phyloP scores from a whole-genome alignment of 805 yeast genomes.

The Spathaspora gorwiae region DNA sequence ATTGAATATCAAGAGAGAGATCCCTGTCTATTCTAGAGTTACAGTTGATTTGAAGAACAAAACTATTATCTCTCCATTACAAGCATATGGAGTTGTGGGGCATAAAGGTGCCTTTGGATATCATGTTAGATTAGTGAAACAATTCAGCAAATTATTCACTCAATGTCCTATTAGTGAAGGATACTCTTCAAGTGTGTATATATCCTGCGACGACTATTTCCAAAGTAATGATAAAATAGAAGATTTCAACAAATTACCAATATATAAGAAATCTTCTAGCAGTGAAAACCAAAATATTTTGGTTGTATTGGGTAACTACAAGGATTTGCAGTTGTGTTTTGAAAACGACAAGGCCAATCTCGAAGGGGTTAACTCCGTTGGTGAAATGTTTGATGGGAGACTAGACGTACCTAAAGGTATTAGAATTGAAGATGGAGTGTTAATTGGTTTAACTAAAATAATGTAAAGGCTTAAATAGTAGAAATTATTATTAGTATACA shows the following conservation, averaged over 20 bases:
- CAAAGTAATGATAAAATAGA: constrained; percentile 18
- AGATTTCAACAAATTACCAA: neutral
- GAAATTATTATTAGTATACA: too few species aligned
- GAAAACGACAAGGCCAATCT: constrained; percentile 44
- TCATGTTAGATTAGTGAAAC: constrained; percentile 61
- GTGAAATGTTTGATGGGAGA: constrained; percentile 68
- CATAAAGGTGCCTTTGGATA: constrained; percentile 65
- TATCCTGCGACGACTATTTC: constrained; percentile 65
- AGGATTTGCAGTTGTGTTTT: constrained; percentile 52
- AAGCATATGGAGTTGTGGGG: constrained; percentile 65
- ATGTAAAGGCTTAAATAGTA: neutral
- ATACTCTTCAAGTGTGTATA: constrained; percentile 61
- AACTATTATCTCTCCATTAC: constrained; percentile 63
- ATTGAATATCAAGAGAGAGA: constrained; percentile 48
- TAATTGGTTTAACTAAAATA: constrained; percentile 48
- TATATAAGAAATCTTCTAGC: constrained; percentile 4
- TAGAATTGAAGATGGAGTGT: constrained; percentile 66
- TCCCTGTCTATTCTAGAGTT: constrained; percentile 76
- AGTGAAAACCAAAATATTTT: constrained; percentile 33
- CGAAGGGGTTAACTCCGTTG: constrained; percentile 49
- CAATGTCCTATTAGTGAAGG: constrained; percentile 62
- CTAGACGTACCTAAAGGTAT: constrained; percentile 50
- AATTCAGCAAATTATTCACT: constrained; percentile 63
- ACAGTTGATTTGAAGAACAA: constrained; percentile 65
- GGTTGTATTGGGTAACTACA: constrained; percentile 61